phyloP scores from a whole-genome alignment of 192 early-diverging fungal species.

The Paraglomus occultum region DNA sequence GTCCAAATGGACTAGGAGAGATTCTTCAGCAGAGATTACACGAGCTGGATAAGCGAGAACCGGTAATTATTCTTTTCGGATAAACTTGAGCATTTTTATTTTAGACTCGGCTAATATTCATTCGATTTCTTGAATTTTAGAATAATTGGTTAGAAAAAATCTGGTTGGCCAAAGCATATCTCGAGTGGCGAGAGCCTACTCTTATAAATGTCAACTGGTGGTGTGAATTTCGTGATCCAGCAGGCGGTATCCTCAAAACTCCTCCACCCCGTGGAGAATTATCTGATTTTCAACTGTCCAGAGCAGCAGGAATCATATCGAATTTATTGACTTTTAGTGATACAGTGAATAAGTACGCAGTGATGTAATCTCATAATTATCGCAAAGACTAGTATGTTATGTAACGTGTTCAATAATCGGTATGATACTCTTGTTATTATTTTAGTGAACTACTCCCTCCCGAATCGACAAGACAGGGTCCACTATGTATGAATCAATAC shows the following conservation, averaged over 20 bases:
- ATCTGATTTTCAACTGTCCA: conserved; percentile 72
- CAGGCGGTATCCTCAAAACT: conserved; percentile 39
- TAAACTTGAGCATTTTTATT: neutral
- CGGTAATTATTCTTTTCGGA: conserved; percentile 30
- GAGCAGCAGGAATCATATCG: conserved; percentile 73
- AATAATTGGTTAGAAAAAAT: conserved; percentile 89
- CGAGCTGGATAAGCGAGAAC: conserved; percentile 63
- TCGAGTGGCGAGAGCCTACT: conserved; percentile 80
- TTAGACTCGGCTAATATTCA: neutral
- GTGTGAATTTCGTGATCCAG: conserved; percentile 64
- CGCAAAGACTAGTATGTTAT: neutral
- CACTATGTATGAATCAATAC: conserved; percentile 96
- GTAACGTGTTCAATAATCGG: neutral
- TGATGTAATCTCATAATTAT: conserved; percentile 5
- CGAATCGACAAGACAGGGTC: conserved; percentile 65
- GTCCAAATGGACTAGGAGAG: conserved; percentile 64
- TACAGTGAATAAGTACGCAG: conserved; percentile 54
- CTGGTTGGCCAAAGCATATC: conserved; percentile 79
- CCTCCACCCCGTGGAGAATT: conserved; percentile 49
- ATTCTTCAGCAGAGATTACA: conserved; percentile 72
- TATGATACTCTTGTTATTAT: conserved; percentile 19
- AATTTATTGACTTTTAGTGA: conserved; percentile 76
- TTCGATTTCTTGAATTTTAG: conserved; percentile 34
- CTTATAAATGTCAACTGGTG: conserved; percentile 94
- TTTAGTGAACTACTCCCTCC: conserved; percentile 54